A percentile compares a stretch with the other conserved stretches of the same genome.
These are phyloP conservation scores for Hypericum perforatum DNA, from an alignment of 345 rosid genomes.

Conservation along the genomic window DNA sequence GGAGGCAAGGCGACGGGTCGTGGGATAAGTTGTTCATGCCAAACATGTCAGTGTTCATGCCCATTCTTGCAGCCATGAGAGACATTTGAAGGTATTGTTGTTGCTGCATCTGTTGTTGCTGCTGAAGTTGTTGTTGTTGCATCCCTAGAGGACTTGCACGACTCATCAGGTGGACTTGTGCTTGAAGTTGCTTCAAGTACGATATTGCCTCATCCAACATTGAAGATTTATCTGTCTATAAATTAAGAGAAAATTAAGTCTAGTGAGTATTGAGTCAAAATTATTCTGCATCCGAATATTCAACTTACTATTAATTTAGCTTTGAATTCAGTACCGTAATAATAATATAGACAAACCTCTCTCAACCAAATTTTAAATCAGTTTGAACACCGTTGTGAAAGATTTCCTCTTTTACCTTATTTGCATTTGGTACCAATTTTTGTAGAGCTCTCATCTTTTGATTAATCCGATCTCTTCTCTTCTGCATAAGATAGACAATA, in stretches of 20 bases:
- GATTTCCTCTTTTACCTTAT: constrained; percentile 34
- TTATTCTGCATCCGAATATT: too few relatives aligned
- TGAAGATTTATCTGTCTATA: constrained; percentile 29
- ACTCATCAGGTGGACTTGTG: constrained; percentile 32
- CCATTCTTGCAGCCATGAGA: constrained; percentile 23
- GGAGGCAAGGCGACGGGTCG: neutral
- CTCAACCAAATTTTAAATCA: too few relatives aligned
- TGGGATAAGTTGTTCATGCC: constrained; percentile 16
- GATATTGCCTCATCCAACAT: constrained; percentile 30
- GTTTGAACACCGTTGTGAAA: too few relatives aligned
- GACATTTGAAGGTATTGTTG: constrained; percentile 46
- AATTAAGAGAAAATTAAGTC: neutral
- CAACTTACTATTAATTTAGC: too few relatives aligned
- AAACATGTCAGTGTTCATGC: constrained; percentile 20
- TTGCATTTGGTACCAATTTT: constrained; percentile 58
- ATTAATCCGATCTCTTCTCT: constrained; percentile 59
- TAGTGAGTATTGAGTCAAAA: too few relatives aligned
- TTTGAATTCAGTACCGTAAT: too few relatives aligned
- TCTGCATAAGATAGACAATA: constrained; percentile 9
- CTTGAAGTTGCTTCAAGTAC: constrained; percentile 7
- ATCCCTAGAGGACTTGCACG: constrained; percentile 24
- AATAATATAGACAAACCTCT: too few relatives aligned
- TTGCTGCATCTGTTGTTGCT: too few relatives aligned
- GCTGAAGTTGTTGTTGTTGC: constrained; percentile 18
- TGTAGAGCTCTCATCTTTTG: constrained; percentile 72